Conservation (phyloP, 1,139 yeast species). For the Cylindricascospora bacillispora region DNA sequence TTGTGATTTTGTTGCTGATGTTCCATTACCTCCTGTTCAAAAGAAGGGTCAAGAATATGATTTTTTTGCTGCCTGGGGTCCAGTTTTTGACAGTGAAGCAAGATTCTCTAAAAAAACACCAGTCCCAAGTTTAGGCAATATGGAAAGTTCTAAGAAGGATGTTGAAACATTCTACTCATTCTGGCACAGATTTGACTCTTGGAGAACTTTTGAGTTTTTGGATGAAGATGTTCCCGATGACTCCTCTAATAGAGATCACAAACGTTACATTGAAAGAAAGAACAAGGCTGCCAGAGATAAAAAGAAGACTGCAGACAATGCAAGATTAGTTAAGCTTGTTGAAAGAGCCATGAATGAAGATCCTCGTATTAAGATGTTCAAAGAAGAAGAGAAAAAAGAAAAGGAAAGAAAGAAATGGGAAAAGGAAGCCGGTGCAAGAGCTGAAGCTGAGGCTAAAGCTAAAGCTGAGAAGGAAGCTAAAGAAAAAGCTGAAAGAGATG, state of each 20-base stretch:
- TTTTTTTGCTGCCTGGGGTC: constrained; percentile 86
- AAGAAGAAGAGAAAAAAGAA: constrained; percentile 89
- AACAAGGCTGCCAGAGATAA: constrained; percentile 93
- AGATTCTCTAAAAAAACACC: constrained; percentile 89
- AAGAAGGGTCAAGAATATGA: constrained; percentile 50
- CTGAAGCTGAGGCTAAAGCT: constrained; percentile 82
- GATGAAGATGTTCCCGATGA: constrained; percentile 99
- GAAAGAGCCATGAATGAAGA: constrained; percentile 83
- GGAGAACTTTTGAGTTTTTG: constrained; percentile 96
- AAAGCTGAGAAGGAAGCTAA: constrained; percentile 80
- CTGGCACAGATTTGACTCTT: constrained; percentile 94
- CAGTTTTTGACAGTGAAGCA: constrained; percentile 80
- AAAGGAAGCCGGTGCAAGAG: constrained; percentile 92
- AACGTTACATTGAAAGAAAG: constrained; percentile 96
- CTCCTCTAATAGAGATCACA: constrained; percentile 97
- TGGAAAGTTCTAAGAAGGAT: constrained; percentile 58
- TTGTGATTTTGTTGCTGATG: constrained; percentile 81
- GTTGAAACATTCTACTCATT: constrained; percentile 82
- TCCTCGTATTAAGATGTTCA: constrained; percentile 88
- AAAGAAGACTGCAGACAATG: constrained; percentile 95
- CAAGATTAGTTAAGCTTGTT: constrained; percentile 74
- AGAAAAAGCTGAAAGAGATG: constrained; percentile 68
- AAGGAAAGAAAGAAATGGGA: constrained; percentile 97
- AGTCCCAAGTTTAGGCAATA: constrained; percentile 68
- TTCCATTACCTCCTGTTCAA: constrained; percentile 75